phyloP scores from a whole-genome alignment of 768 basidiomycete species.

The Mycena pura region DNA sequence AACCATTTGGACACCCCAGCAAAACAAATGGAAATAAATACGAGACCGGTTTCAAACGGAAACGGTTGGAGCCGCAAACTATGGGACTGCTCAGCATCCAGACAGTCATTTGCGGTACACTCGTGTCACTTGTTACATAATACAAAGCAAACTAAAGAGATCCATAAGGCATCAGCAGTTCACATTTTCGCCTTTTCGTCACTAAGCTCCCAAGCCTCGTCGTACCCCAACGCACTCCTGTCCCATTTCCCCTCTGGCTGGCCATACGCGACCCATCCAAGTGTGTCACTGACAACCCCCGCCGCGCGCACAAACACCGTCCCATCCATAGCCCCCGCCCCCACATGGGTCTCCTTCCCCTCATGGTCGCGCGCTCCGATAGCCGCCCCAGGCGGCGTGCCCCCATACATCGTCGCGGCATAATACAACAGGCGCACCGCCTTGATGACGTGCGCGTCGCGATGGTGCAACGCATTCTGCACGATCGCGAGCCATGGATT shows the following conservation, averaged over 20 bases:
- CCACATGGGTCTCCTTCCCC: slow-evolving; percentile 40
- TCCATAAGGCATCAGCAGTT: too few relatives aligned
- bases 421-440: slow-evolving; percentile 42
- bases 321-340: slow-evolving; percentile 43
- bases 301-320: slow-evolving; percentile 50
- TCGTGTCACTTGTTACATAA: too few relatives aligned
- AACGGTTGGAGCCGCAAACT: too few relatives aligned
- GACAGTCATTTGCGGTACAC: too few relatives aligned
- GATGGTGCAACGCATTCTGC: slow-evolving; percentile 41
- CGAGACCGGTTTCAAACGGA: too few relatives aligned
- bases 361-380: slow-evolving; percentile 40
- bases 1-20: too few relatives aligned
- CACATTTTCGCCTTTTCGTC: slow-evolving; percentile 23
- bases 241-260: slow-evolving; percentile 45
- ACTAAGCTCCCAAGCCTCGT: slow-evolving; percentile 45
- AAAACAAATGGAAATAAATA: too few relatives aligned
- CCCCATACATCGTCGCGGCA: slow-evolving; percentile 43
- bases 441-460: slow-evolving; percentile 49
- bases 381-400: slow-evolving; percentile 30
- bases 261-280: slow-evolving; percentile 51
- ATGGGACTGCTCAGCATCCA: too few relatives aligned
- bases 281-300: slow-evolving; percentile 46
- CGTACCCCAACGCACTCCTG: slow-evolving; percentile 50
- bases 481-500: slow-evolving; percentile 50
- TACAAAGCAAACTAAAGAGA: too few relatives aligned